Evolutionary conservation across 1,139 yeast species (phyloP).

Genomic region (Candida sp.): DNA sequence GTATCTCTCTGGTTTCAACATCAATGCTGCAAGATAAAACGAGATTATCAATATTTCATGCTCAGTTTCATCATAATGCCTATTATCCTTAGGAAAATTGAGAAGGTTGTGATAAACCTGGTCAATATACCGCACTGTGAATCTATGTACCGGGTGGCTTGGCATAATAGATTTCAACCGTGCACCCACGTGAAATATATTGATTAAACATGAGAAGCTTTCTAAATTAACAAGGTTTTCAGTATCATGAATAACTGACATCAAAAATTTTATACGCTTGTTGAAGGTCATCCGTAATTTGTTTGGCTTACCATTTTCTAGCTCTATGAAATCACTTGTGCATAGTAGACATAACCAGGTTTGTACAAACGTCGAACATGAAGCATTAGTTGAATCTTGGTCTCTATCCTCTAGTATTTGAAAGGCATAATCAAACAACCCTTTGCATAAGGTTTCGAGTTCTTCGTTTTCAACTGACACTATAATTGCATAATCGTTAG

Average conservation of each 20-base stretch:
- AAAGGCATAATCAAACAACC: constrained; percentile 31
- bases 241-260: constrained; percentile 31
- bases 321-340: constrained; percentile 34
- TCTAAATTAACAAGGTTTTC: constrained; percentile 35
- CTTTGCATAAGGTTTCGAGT: constrained; percentile 22
- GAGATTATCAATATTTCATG: constrained; percentile 31
- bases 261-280: constrained; percentile 33
- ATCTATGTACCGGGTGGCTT: constrained; percentile 41
- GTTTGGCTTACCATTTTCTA: constrained; percentile 23
- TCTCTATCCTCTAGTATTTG: constrained; percentile 28
- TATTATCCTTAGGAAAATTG: constrained; percentile 12
- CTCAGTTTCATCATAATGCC: constrained; percentile 15
- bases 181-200: constrained; percentile 43
- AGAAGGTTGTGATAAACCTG: constrained; percentile 27
- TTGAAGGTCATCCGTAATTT: constrained; percentile 32
- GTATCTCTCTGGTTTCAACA: constrained; percentile 36
- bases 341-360: constrained; percentile 36
- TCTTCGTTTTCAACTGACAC: constrained; percentile 22
- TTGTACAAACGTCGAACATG: constrained; percentile 25
- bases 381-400: constrained; percentile 14
- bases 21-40: constrained; percentile 40
- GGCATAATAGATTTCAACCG: constrained; percentile 18
- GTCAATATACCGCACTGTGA: constrained; percentile 38
- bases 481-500: constrained; percentile 41
- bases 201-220: constrained; percentile 40